phyloP scores from a whole-genome alignment of 768 basidiomycete genomes.

The Boletellus ananiceps region DNA sequence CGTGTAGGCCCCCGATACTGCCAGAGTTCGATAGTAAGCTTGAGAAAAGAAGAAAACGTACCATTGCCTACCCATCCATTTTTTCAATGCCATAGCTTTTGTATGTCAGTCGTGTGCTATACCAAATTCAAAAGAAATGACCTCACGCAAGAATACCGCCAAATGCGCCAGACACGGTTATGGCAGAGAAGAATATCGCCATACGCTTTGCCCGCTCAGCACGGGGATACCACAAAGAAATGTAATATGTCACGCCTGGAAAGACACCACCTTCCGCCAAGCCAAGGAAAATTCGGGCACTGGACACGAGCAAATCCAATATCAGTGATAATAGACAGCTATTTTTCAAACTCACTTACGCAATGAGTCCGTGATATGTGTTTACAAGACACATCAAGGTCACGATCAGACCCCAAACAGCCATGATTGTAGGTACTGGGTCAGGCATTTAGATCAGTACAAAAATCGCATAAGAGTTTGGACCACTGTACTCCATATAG shows the following conservation, averaged over 20 bases:
- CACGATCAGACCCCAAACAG: slow-evolving; percentile 34
- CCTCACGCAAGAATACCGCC: slow-evolving; percentile 47
- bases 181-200: slow-evolving; percentile 56
- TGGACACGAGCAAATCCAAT: slow-evolving; percentile 2
- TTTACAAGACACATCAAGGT: slow-evolving; percentile 36
- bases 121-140: neutral
- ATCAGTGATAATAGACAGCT: neutral
- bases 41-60: neutral
- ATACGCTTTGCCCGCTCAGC: slow-evolving; percentile 51
- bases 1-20: slow-evolving; percentile 28
- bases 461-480: neutral
- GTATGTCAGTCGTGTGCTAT: neutral
- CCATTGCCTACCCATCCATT: slow-evolving; percentile 21
- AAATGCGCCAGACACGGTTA: slow-evolving; percentile 47
- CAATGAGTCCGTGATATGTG: slow-evolving; percentile 24
- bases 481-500: slow-evolving; percentile 28
- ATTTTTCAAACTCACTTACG: slow-evolving; percentile 19
- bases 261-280: slow-evolving; percentile 42
- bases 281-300: slow-evolving; percentile 40
- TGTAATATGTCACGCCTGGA: slow-evolving; percentile 37
- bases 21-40: neutral
- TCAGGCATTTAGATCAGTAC: slow-evolving; percentile 6
- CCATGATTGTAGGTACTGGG: slow-evolving; percentile 36
- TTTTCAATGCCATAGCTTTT: slow-evolving; percentile 27
- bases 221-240: slow-evolving; percentile 56